Base-by-base conservation (phyloP, 1,139 yeast genomes). In the Arxiozyma slooffiae region DNA sequence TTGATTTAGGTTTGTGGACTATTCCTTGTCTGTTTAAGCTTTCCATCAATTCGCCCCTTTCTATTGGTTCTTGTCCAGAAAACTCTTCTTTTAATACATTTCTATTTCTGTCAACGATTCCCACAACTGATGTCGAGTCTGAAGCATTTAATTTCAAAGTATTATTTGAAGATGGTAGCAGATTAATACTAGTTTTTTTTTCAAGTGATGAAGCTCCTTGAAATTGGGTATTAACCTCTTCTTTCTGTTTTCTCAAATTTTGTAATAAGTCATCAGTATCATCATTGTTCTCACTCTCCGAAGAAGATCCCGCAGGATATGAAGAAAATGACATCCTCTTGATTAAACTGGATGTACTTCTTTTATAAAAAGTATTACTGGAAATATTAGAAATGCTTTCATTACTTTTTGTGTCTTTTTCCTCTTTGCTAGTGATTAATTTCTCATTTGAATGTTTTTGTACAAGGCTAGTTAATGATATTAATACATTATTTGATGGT, bases 401-500 rank as follows among this genome's bases (percentile, higher is more conserved):
- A 17, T 18, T 37, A 18, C 26, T 40, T 23, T 41, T 26, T 48
- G 52, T 30, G 36, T 11, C 14, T 11, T 30, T 30, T 3, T 7
- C 14, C 14, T 41, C 30, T 34, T 36, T 52, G 18, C 50, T 54
- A 11, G 14, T n/a, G 14, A 30, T 1, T 59, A 55, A 44, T 55
- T 60, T 26, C 59, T 42, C 45, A 24, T 34, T 30, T 17, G 45
- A 34, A 30, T 3, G 49, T 55, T 58, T 42, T 8, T 30, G 30
- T 7, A 30, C 38, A 23, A 42, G 18, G 20, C 22, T 42, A 7
- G 21, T 58, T 7, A 62, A 55, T 5, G 62, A 55, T 41, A 66
- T 60, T 18, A 66, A 50, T 14, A 64, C 58, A 23, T 64, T 62
- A 5, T 62, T 61, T 17, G 69, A 65, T 3, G 65, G 63, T 48